These are phyloP conservation scores for Filobasidium floriforme DNA, from an alignment of 768 basidiomycete genomes.

Conservation along the genomic window DNA sequence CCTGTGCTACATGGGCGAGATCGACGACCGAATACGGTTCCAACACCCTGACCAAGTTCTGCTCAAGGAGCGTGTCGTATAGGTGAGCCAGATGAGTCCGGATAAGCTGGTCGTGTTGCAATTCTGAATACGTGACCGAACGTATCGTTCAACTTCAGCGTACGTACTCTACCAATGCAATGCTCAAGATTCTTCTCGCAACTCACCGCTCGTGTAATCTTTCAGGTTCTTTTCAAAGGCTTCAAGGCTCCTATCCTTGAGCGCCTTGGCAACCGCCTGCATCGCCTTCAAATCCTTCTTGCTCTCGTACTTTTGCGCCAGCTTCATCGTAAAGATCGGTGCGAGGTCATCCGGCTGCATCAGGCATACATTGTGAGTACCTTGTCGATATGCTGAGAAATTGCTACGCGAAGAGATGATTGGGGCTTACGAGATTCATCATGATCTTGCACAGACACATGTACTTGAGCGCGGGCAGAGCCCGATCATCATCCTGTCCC, in stretches of 20 bases:
- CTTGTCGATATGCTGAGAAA: too few relatives aligned
- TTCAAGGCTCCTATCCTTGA: constrained; percentile 78
- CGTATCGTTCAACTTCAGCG: background rate
- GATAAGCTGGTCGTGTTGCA: constrained; percentile 91
- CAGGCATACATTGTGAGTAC: too few relatives aligned
- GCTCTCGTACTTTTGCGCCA: constrained; percentile 78
- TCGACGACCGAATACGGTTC: constrained; percentile 93
- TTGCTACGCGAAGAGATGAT: too few relatives aligned
- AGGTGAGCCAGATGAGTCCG: constrained; percentile 86
- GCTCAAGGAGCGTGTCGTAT: constrained; percentile 92
- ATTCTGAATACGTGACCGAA: constrained; percentile 52
- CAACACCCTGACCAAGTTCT: constrained; percentile 88
- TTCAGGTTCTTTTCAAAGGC: constrained; percentile 81
- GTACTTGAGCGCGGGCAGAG: constrained; percentile 84
- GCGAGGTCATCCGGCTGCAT: constrained; percentile 85
- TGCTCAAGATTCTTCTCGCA: too few relatives aligned
- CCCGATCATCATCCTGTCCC: constrained; percentile 65
- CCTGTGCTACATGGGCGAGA: constrained; percentile 74
- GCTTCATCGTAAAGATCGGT: constrained; percentile 73
- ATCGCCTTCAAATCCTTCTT: constrained; percentile 87
- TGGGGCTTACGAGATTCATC: constrained; percentile 70
- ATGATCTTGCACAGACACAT: constrained; percentile 98
- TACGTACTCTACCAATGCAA: background rate
- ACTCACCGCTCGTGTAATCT: constrained; percentile 71
- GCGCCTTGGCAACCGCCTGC: constrained; percentile 89